Evolutionary conservation across 2,329 filamentous ascomycete species (phyloP), one percentile per base, ranked within the genome.

Genomic region (Scedosporium aurantiacum): DNA sequence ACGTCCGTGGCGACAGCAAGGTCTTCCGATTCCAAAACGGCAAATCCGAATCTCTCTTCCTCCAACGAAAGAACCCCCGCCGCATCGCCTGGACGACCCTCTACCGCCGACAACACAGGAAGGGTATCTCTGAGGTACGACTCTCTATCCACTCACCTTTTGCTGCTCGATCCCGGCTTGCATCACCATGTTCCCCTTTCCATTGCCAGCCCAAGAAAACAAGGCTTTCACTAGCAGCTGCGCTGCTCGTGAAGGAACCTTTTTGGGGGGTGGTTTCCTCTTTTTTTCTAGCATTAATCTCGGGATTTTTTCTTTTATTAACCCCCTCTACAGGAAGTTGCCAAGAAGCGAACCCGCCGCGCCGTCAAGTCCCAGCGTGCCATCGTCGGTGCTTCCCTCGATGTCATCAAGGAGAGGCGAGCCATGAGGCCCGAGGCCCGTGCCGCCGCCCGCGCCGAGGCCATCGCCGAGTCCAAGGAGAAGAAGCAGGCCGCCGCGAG

Each of bases 1-100:
- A 93, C 84, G 84, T 99, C 86, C 91, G 94, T 81, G 92, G 93
- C 77, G 94, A 99, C 86, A 96, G 90, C 91, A 99, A 97, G 86
- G 87, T 97, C 85, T 99, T 99, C 90, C 92, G 94, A 78, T 99
- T 99, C 90, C 91, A 96, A 82, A 97, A 96, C 82, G 91, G 94
- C 84, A 99, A 99, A 85, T 93, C 91, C 81, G 94, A 99, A 84
- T 96, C 91, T 70, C 90, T 99, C 71, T 99, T 99, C 88, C 90
- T 97, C 72, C 94, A 99, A 87, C 93, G 94, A 86, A 99, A 99
- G 91, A 99, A 99, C 88, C 94, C 94, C 78, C 93, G 94, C 80
- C 91, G 93, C 78, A 97, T 99, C 80, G 88, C 93, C 71, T 99
- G 94, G 94, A 99, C 94, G 70, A 88, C 92, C 73, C 90, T 99